Percentiles rank a stretch among this genome's conserved stretches.
Evolutionary conservation across 495 filamentous ascomycete genomes (phyloP).

Genomic region (Talaromyces thailandensis): DNA sequence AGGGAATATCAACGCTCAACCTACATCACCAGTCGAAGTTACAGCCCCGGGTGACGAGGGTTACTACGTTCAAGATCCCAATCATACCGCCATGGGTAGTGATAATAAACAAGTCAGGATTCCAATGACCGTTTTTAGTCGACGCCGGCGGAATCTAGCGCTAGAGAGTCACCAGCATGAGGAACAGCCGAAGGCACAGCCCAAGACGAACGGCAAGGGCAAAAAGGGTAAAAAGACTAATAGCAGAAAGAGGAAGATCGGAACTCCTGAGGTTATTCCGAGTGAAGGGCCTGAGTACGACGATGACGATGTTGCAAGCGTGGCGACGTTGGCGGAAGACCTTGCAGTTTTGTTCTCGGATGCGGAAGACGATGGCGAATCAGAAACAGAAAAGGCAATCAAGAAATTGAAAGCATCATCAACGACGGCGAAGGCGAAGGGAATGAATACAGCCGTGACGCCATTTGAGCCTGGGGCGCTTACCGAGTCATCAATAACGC

Average conservation of each 20-base stretch:
- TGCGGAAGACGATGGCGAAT: conserved; percentile 9
- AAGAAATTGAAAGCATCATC: neutral
- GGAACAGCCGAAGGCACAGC: neutral
- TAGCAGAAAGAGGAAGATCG: conserved; percentile 10
- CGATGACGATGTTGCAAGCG: conserved; percentile 27
- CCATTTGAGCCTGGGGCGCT: conserved; percentile 61
- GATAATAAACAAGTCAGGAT: conserved; percentile 26
- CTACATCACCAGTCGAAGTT: neutral
- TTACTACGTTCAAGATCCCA: conserved; percentile 49
- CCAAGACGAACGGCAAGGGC: neutral
- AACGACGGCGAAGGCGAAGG: conserved; percentile 2
- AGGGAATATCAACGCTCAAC: neutral
- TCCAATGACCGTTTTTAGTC: conserved; percentile 41
- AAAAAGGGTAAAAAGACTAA: conserved; percentile 15
- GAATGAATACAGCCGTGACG: conserved; percentile 24
- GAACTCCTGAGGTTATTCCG: conserved; percentile 13
- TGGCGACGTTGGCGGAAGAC: conserved; percentile 46
- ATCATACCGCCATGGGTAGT: conserved; percentile 30
- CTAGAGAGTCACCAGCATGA: conserved; percentile 2
- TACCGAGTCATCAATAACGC: conserved; percentile 42
- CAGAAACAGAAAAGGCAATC: neutral
- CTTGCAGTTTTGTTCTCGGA: conserved; percentile 33
- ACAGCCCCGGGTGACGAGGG: neutral
- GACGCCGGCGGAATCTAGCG: conserved; percentile 17
- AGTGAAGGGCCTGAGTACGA: conserved; percentile 14